These are phyloP conservation scores for Aspergillus puulaauensis DNA, from an alignment of 2,329 filamentous ascomycete genomes.

Conservation along the genomic window DNA sequence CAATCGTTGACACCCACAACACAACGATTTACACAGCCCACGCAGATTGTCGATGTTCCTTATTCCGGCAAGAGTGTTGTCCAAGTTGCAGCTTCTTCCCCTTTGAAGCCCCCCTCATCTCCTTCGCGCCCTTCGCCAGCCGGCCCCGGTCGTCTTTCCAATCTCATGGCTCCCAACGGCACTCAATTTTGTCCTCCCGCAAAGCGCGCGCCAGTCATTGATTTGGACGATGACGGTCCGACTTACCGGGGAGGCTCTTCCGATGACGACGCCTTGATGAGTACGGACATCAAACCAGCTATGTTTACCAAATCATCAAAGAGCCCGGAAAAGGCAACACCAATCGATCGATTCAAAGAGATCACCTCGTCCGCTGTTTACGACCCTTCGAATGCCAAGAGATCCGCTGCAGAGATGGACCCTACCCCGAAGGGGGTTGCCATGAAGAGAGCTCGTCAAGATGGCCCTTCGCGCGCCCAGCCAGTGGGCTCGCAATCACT, in stretches of 20 bases:
- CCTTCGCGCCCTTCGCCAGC: slow-evolving; percentile 36
- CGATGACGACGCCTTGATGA: slow-evolving; percentile 54
- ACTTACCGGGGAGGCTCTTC: slow-evolving; percentile 63
- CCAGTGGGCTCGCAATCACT: slow-evolving; percentile 44
- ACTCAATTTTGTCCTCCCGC: slow-evolving; percentile 64
- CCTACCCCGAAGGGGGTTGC: slow-evolving; percentile 36
- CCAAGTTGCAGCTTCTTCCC: slow-evolving; percentile 89
- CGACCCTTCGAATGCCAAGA: slow-evolving; percentile 40
- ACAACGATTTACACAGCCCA: slow-evolving; percentile 60
- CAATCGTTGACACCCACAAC: slow-evolving; percentile 45
- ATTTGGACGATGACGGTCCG: slow-evolving; percentile 57
- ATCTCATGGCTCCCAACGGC: slow-evolving; percentile 71
- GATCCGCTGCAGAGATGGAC: slow-evolving; percentile 46
- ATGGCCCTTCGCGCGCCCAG: slow-evolving; percentile 46
- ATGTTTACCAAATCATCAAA: slow-evolving; percentile 52
- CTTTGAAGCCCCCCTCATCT: slow-evolving; percentile 55
- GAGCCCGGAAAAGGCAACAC: slow-evolving; percentile 41
- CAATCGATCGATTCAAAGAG: slow-evolving; percentile 43
- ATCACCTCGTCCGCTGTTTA: slow-evolving; percentile 46
- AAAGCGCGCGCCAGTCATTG: slow-evolving; percentile 41
- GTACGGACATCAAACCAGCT: slow-evolving; percentile 61
- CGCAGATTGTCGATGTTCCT: slow-evolving; percentile 54
- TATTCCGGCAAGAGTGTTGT: slow-evolving; percentile 48
- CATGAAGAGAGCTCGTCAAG: slow-evolving; percentile 43
- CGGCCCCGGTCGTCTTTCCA: slow-evolving; percentile 51